Evolutionary conservation across 2,329 filamentous ascomycete genomes (phyloP), one percentile per base, ranked within the genome.

Genomic region (Monilinia aucupariae): DNA sequence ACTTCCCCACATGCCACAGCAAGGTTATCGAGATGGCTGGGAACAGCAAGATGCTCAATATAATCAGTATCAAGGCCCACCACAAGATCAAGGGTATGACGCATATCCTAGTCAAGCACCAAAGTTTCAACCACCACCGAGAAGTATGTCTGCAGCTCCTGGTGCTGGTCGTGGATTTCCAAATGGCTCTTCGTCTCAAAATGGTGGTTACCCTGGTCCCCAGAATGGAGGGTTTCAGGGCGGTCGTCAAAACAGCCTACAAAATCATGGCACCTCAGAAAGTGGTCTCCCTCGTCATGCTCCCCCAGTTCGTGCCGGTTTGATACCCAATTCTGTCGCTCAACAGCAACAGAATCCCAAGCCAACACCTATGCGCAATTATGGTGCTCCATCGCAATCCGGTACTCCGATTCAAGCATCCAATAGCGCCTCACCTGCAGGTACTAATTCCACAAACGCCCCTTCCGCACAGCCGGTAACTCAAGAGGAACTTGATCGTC

Each of bases 401-500:
- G 17, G 32, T 41, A 52, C 25, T 20, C 55, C 62, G 2, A 17
- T 48, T 27, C 62, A 52, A 30, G 41, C 50, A 17, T 10, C 32
- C 2, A 63, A 43, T 27, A 13, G 47, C 30, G 32, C 27, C 15
- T 55, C 61, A 37, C 48, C 59, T 55, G 56, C 64, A 7, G 34
- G 64, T 27, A 41, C 65, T 39, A 20, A 64, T 8, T n/a, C 58
- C 9, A 50, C 56, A 9, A 61, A 62, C 7, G 54, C 63, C 41
- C n/a, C 71, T 37, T n/a, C 71, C 27, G 4, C 51, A 48, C 70
- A 72, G 53, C 72, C 75, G 13, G 87, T 97, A 4, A 96, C 92
- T 0, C 78, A 83, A 2, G 85, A 89, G 50, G 90, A 96, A 73
- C 79, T 99, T 9, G 89, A 96, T 68, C 81, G 82, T 27, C 78